These are phyloP conservation scores for Trichophyton mentagrophytes DNA, from an alignment of 2,329 filamentous ascomycete genomes.

Conservation along the genomic window DNA sequence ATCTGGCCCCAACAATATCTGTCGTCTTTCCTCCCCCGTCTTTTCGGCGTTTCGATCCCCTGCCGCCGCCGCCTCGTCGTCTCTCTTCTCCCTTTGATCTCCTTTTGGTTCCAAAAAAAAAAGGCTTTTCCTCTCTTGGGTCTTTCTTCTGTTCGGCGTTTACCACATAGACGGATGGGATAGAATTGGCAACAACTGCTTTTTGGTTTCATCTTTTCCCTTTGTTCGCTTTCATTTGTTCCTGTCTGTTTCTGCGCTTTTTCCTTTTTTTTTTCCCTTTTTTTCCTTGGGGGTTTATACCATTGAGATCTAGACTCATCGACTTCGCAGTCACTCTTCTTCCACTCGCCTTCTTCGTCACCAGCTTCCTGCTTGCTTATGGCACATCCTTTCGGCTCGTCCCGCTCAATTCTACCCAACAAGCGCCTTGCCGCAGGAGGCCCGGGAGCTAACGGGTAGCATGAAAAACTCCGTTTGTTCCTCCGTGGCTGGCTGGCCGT, in stretches of 20 bases:
- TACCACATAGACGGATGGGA: conserved; percentile 2
- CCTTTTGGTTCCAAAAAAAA: background rate
- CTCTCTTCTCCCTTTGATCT: background rate
- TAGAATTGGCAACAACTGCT: conserved; percentile 1
- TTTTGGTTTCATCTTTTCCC: background rate
- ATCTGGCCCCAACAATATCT: background rate
- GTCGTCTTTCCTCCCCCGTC: background rate
- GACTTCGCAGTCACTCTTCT: conserved; percentile 3
- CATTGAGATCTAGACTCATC: conserved; percentile 4
- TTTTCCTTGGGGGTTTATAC: conserved; percentile 3
- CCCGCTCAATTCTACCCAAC: background rate
- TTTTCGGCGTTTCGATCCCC: background rate
- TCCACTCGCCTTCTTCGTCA: background rate
- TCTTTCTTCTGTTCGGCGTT: background rate
- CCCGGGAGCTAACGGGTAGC: background rate
- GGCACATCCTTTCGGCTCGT: background rate
- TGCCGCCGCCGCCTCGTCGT: background rate
- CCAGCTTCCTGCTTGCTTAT: background rate
- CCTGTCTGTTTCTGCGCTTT: background rate
- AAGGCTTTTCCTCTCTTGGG: conserved; percentile 4
- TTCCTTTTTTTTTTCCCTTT: background rate
- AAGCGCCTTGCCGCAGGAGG: background rate
- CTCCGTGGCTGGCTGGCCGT: background rate
- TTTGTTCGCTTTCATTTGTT: background rate
- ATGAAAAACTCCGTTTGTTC: background rate